These are phyloP conservation scores for Penicillium macrosclerotiorum DNA, from an alignment of 495 filamentous ascomycete genomes.

Conservation along the genomic window DNA sequence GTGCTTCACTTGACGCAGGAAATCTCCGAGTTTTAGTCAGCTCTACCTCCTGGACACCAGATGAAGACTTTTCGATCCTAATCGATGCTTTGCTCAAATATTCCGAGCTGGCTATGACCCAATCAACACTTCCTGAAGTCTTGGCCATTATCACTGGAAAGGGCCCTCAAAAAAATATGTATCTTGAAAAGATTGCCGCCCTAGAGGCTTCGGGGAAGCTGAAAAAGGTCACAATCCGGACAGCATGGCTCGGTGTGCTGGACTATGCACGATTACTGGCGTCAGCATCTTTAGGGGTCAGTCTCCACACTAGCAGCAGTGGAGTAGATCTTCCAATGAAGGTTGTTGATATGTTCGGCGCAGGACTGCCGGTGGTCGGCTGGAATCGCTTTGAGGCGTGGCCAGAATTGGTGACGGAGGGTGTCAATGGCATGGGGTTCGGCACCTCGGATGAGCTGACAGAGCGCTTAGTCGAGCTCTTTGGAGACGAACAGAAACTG, in stretches of 20 bases:
- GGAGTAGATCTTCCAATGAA: conserved; percentile 99
- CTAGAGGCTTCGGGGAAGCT: conserved; percentile 61
- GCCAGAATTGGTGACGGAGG: conserved; percentile 80
- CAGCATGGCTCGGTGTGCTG: conserved; percentile 75
- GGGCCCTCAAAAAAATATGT: conserved; percentile 77
- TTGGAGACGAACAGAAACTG: conserved; percentile 56
- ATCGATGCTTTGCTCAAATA: conserved; percentile 81
- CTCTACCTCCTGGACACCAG: conserved; percentile 93
- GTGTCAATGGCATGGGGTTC: conserved; percentile 83
- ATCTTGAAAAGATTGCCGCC: conserved; percentile 59
- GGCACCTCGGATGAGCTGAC: conserved; percentile 61
- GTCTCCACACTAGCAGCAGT: conserved; percentile 86
- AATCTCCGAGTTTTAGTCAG: conserved; percentile 71
- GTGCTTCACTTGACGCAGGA: conserved; percentile 54
- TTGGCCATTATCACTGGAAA: conserved; percentile 92
- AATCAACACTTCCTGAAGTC: conserved; percentile 55
- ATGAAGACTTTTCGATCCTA: conserved; percentile 90
- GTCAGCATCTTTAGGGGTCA: conserved; percentile 85
- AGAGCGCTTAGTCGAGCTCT: conserved; percentile 57
- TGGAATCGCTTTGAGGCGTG: conserved; percentile 82
- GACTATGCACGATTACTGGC: conserved; percentile 89
- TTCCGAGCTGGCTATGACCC: conserved; percentile 47
- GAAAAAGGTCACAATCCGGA: conserved; percentile 65
- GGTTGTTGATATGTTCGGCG: conserved; percentile 97
- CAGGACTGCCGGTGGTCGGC: conserved; percentile 85